Evolutionary conservation across 192 early-diverging fungal species (phyloP), one percentile per base, ranked within the genome.

Genomic region (Gaertneriomyces sp.): DNA sequence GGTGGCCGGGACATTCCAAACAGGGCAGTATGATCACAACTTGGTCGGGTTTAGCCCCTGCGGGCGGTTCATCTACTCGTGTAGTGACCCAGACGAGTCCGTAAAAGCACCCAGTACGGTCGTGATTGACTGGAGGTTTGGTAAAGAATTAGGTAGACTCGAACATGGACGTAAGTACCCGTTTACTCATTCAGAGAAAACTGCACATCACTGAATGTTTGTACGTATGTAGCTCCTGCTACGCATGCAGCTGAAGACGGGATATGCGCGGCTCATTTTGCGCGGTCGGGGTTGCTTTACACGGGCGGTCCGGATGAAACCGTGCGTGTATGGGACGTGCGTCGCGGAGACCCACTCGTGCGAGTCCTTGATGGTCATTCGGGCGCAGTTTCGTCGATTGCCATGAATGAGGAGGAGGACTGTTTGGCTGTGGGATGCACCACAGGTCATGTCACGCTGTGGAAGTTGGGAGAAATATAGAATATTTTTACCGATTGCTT

Each of bases 311-410:
- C 53, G 11, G 63, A 65, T 38, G 39, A 57, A 9, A 25, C 10
- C 10, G 63, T 65, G 12, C 16, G 63, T 16, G 53, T 65, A 12
- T 65, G 63, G 63, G 63, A 65, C 38, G 39, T 65, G 38, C 51
- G 63, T 14, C 45, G 49, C 11, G 62, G 20, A 14, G 62, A 64
- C 17, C 47, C 20, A 9, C 20, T 64, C 12, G 51, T 58, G 52
- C 33, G 38, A n/a, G 50, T 53, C 7, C n/a, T 64, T 7, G 62
- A 19, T 7, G 51, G 62, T 2, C 17, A 55, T 14, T 47, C 43
- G 17, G 62, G 51, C 25, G 50, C 62, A 5, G 42, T 64, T 40
- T 33, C 25, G n/a, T 17, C 51, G 12, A 58, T 64, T 16, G 33
- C 25, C 6, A 10, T 64, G 17, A 16, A 11, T 45, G 4, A 14